These are phyloP conservation scores for Eucalyptus tenuipes DNA, from an alignment of 345 rosid species.

Conservation along the genomic window DNA sequence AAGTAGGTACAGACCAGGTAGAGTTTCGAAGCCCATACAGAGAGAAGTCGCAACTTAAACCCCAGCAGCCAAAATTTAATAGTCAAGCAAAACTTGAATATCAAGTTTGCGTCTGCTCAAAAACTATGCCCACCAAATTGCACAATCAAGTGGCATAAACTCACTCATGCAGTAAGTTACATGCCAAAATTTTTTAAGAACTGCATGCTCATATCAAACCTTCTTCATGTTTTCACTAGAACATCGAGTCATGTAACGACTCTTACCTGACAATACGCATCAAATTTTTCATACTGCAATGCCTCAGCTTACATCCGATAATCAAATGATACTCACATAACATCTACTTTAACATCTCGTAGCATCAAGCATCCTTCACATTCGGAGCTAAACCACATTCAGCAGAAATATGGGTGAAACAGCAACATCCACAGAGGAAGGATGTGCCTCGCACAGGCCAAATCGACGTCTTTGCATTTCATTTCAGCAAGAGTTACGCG, in stretches of 20 bases:
- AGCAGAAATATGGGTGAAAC: background rate
- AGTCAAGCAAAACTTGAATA: background rate
- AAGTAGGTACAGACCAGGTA: background rate
- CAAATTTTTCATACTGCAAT: background rate
- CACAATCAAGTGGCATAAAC: background rate
- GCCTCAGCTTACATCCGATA: background rate
- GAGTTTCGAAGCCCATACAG: background rate
- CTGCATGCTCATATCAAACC: background rate
- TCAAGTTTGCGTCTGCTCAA: background rate
- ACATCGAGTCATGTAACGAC: background rate
- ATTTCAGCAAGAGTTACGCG: background rate
- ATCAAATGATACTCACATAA: background rate
- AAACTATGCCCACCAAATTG: background rate
- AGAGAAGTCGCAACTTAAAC: background rate
- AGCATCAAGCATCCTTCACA: background rate
- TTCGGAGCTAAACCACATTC: background rate
- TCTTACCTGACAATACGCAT: background rate
- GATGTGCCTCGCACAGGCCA: background rate
- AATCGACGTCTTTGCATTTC: background rate
- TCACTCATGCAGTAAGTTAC: background rate
- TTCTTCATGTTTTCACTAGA: background rate
- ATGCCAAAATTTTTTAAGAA: background rate
- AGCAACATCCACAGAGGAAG: background rate
- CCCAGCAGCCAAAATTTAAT: background rate
- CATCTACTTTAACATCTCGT: background rate